Evolutionary conservation across 129 eudicot species (phyloP), one percentile per base, ranked within the genome.

Genomic region (Flaveria robusta): DNA sequence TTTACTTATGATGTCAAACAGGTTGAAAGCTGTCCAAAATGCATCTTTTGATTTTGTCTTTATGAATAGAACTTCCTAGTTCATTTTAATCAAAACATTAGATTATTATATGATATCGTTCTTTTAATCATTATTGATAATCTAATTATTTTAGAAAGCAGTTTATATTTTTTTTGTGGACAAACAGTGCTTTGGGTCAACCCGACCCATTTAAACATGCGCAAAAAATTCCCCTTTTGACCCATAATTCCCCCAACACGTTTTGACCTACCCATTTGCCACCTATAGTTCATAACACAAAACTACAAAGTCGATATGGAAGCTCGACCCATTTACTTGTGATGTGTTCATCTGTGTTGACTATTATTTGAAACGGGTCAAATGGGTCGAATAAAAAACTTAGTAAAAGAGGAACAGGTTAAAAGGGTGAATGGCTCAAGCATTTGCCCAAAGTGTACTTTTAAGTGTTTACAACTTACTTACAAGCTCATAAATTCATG

Each of bases 1-100:
- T 71, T 71, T 54, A 27, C 18, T 18, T 71, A 71, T 51, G 16
- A 50, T n/a, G n/a, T n/a, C n/a, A n/a, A n/a, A n/a, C n/a, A n/a
- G 23, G 59, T 47, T 13, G 74, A 26, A 26, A 49, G 45, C 23
- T 19, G 7, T 46, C 13, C 73, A 20, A 68, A 72, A 2, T 8
- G 18, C 24, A 59, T 59, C 66, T 59, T 10, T 23, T 12, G 15
- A 37, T 31, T 34, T 31, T 34, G 39, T 14, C 37, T 64, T 31
- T 31, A 58, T 42, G 58, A 34, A 69, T 69, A 52, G 54, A 71
- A 29, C 19, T 41, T 72, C 66, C 15, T 18, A 55, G 19, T 31
- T 19, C 20, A 18, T 37, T 34, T 34, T n/a, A n/a, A n/a, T n/a
- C n/a, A n/a, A n/a, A 39, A 31, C 14, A 18, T 0, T 29, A 47